Conservation (phyloP, 2,329 filamentous ascomycete species). For the Knufia fluminis region DNA sequence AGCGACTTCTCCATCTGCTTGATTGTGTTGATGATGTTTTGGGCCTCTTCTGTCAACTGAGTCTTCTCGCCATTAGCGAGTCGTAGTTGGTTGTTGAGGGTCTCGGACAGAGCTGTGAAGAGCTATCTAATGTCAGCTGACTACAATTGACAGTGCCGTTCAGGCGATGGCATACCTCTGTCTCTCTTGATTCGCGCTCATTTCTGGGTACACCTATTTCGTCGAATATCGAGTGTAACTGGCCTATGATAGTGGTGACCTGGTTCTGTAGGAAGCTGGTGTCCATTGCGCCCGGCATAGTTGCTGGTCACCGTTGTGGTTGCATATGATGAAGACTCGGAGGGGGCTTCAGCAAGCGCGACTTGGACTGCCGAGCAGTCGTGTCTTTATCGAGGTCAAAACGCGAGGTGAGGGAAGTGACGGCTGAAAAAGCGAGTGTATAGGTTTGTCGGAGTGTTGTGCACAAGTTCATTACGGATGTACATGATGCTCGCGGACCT, state of each 20-base stretch:
- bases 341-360: background rate
- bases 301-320: background rate
- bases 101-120: slow-evolving; percentile 83
- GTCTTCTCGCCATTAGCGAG: slow-evolving; percentile 82
- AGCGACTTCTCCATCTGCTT: slow-evolving; percentile 89
- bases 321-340: background rate
- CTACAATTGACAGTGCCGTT: background rate
- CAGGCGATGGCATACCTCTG: slow-evolving; percentile 56
- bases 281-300: slow-evolving; percentile 53
- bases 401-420: background rate
- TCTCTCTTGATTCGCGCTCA: slow-evolving; percentile 82
- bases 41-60: slow-evolving; percentile 78
- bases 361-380: slow-evolving; percentile 7
- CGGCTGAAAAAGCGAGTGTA: background rate
- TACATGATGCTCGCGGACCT: background rate
- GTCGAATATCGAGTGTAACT: slow-evolving; percentile 90
- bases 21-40: slow-evolving; percentile 73
- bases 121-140: slow-evolving; percentile 46
- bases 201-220: slow-evolving; percentile 92
- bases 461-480: background rate
- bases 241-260: slow-evolving; percentile 85
- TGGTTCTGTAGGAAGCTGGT: slow-evolving; percentile 88
- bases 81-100: slow-evolving; percentile 80
- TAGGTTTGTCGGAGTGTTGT: background rate
- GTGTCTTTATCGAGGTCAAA: background rate